phyloP scores from a whole-genome alignment of 2,329 filamentous ascomycete genomes.

The Paecilomyces variotii region DNA sequence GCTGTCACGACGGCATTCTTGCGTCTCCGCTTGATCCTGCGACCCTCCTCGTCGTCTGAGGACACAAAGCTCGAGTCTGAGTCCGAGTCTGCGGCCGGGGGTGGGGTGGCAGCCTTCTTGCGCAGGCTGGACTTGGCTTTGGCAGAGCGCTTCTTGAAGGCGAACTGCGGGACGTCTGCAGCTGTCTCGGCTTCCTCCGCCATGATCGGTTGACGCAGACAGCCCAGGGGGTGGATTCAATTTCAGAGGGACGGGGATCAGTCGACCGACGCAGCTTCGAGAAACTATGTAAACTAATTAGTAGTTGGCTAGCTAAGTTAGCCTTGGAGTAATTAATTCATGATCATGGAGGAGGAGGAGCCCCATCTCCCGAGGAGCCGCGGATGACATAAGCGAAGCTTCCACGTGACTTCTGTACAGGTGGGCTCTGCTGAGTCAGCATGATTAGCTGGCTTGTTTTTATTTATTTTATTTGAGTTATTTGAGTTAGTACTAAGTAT shows the following conservation, averaged over 20 bases:
- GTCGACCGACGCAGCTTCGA: background rate
- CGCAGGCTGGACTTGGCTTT: conserved; percentile 71
- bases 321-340: too few relatives aligned
- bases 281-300: conserved; percentile 3
- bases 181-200: conserved; percentile 19
- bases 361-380: background rate
- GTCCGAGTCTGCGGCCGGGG: conserved; percentile 50
- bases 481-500: too few relatives aligned
- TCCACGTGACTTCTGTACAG: background rate
- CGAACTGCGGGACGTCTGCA: conserved; percentile 23
- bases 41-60: conserved; percentile 69
- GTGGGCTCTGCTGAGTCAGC: background rate
- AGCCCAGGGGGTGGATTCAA: background rate
- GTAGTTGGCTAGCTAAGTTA: too few relatives aligned
- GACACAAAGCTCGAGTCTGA: conserved; percentile 56
- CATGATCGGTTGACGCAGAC: conserved; percentile 11
- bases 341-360: background rate
- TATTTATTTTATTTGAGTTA: too few relatives aligned
- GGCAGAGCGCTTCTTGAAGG: conserved; percentile 76
- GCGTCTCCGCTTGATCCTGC: conserved; percentile 68
- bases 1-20: conserved; percentile 61
- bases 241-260: background rate
- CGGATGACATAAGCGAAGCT: background rate
- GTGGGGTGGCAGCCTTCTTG: conserved; percentile 73
- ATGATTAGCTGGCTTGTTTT: too few relatives aligned